Conservation (phyloP, 1,284 basidiomycete species). For the Xerocomus amazonicus region DNA sequence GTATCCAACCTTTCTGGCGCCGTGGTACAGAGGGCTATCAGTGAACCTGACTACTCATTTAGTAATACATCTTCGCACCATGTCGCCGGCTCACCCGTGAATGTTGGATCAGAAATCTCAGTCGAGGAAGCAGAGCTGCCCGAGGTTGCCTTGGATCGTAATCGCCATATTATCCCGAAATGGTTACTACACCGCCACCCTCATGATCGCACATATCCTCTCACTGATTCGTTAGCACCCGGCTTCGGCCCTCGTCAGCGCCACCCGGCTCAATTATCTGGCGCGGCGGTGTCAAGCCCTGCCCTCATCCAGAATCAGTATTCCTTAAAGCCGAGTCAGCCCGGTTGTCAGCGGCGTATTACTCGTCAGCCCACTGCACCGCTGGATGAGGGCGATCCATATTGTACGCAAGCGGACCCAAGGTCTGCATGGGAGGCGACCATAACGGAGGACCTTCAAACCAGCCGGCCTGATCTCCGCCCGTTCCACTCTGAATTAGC, state of each 20-base stretch:
- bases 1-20: conserved; percentile 23
- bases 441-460: conserved; percentile 34
- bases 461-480: conserved; percentile 33
- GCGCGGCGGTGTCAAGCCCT: conserved; percentile 62
- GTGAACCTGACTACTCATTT: conserved; percentile 21
- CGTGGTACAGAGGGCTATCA: conserved; percentile 39
- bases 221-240: conserved; percentile 38
- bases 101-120: conserved; percentile 42
- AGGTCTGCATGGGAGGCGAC: conserved; percentile 22
- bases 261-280: conserved; percentile 41
- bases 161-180: conserved; percentile 93
- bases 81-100: conserved; percentile 16
- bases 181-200: conserved; percentile 67
- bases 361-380: conserved; percentile 37
- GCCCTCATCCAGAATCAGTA: conserved; percentile 44
- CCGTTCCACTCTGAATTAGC: conserved; percentile 39
- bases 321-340: conserved; percentile 1
- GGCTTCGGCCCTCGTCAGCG: conserved; percentile 32
- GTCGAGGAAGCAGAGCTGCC: conserved; percentile 74
- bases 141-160: conserved; percentile 88
- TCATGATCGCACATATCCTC: conserved; percentile 48
- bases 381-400: conserved; percentile 42
- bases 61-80: conserved; percentile 6
- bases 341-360: conserved; percentile 37
- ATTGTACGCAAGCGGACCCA: conserved; percentile 34